These are phyloP conservation scores for Metarhizium robertsii DNA, from an alignment of 2,329 filamentous ascomycete species.

Conservation along the genomic window DNA sequence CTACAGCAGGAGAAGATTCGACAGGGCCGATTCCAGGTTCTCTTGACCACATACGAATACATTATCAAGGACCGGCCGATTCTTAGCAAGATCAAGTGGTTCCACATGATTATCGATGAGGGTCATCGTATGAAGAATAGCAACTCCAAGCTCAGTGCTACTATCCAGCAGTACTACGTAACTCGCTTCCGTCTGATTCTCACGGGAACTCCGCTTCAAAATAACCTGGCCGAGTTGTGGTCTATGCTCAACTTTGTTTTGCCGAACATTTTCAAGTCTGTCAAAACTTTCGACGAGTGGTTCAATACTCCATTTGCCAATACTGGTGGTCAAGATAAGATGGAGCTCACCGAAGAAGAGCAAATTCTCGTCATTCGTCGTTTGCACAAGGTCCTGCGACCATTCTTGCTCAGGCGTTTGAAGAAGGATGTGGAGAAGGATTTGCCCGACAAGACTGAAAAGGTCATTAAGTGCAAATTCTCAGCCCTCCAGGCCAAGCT, in stretches of 20 bases:
- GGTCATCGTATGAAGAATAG: slow-evolving; percentile 99
- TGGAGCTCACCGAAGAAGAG: slow-evolving; percentile 99
- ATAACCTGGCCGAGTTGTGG: slow-evolving; percentile 94
- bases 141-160: slow-evolving; percentile 90
- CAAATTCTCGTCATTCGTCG: slow-evolving; percentile 96
- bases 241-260: slow-evolving; percentile 97
- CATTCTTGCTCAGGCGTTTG: slow-evolving; percentile 93
- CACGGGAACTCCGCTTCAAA: slow-evolving; percentile 93
- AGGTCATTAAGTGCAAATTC: slow-evolving; percentile 98
- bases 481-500: slow-evolving; percentile 87
- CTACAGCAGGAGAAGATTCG: slow-evolving; percentile 89
- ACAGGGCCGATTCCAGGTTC: slow-evolving; percentile 88
- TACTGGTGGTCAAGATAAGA: slow-evolving; percentile 94
- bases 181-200: slow-evolving; percentile 94
- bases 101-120: slow-evolving; percentile 99
- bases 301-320: slow-evolving; percentile 99
- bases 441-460: slow-evolving; percentile 95
- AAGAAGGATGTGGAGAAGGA: slow-evolving; percentile 99
- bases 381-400: slow-evolving; percentile 92
- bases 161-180: slow-evolving; percentile 88
- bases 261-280: slow-evolving; percentile 98
- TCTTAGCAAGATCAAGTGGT: slow-evolving; percentile 97
- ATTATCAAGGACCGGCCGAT: slow-evolving; percentile 98
- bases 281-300: slow-evolving; percentile 98
- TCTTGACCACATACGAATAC: slow-evolving; percentile 97